These are phyloP conservation scores for Ceratocystis alfenasii DNA, from an alignment of 2,329 filamentous ascomycete species.

Conservation along the genomic window DNA sequence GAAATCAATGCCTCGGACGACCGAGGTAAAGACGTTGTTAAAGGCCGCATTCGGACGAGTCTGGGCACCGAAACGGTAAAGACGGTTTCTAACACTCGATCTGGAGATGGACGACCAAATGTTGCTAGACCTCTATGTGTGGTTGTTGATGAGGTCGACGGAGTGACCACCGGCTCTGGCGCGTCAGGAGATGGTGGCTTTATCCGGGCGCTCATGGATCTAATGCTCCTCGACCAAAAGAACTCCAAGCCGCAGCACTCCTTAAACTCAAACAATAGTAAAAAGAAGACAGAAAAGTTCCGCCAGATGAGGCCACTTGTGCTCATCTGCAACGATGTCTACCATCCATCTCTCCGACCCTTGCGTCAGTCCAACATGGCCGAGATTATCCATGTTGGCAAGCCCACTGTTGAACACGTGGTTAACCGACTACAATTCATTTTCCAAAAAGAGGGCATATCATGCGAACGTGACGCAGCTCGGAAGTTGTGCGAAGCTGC, in stretches of 20 bases:
- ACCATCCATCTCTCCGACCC: constrained; percentile 76
- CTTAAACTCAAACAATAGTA: constrained; percentile 30
- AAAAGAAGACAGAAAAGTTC: constrained; percentile 76
- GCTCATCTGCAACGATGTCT: constrained; percentile 94
- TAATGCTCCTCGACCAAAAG: constrained; percentile 75
- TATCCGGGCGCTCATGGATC: constrained; percentile 84
- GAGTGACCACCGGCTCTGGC: constrained; percentile 71
- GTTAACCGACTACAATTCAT: constrained; percentile 68
- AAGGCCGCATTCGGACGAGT: constrained; percentile 78
- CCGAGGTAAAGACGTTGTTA: constrained; percentile 77
- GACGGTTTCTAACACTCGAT: constrained; percentile 45
- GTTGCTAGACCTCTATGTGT: constrained; percentile 81
- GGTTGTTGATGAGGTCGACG: constrained; percentile 92
- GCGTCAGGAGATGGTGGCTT: constrained; percentile 81
- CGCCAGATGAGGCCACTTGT: constrained; percentile 77
- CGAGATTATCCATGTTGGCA: constrained; percentile 84
- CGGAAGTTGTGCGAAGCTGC: constrained; percentile 71
- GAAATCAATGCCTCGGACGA: constrained; percentile 99
- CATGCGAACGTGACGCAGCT: constrained; percentile 79
- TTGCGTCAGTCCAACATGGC: constrained; percentile 74
- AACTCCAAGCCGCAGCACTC: constrained; percentile 39
- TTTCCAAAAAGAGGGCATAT: constrained; percentile 79
- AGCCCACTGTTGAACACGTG: constrained; percentile 76
- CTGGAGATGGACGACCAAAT: constrained; percentile 29
- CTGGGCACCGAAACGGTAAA: constrained; percentile 91